Conservation (phyloP, 179 eudicot species). For the Silene vulgaris region DNA sequence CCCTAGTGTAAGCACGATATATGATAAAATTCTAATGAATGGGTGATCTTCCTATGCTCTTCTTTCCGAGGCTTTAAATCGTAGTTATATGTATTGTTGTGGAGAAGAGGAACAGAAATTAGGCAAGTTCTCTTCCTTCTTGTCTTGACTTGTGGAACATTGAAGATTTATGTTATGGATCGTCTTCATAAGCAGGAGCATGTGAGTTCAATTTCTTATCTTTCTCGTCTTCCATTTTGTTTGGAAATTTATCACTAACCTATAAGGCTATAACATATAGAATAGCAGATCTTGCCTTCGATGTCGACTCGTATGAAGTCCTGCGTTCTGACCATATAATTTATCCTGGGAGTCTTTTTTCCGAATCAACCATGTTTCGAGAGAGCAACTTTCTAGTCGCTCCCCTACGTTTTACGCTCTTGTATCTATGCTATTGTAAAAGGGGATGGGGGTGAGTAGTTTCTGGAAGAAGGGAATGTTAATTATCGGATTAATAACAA, state of each 20-base stretch:
- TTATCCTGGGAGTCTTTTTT: too few species aligned
- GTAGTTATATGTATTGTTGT: not conserved
- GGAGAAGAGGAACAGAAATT: not conserved
- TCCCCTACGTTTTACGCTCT: not conserved
- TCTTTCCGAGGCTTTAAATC: conserved; percentile 3
- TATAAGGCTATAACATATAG: not conserved
- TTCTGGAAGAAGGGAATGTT: not conserved
- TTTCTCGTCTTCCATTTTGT: not conserved
- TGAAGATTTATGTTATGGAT: not conserved
- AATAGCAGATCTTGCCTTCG: not conserved
- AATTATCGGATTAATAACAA: not conserved
- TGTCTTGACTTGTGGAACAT: not conserved
- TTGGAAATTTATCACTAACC: not conserved
- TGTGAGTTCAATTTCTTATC: not conserved
- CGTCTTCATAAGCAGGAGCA: not conserved
- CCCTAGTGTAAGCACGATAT: conserved; percentile 17
- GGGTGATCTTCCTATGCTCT: conserved; percentile 3
- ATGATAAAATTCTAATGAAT: conserved; percentile 20
- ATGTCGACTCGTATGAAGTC: not conserved
- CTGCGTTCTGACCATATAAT: not conserved
- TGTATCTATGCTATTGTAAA: not conserved
- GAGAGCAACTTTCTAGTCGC: not conserved
- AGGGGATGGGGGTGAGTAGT: not conserved
- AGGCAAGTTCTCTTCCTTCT: not conserved
- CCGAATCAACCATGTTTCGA: too few species aligned